Evolutionary conservation across 805 yeast genomes (phyloP).

Genomic region (Candida arabinofermentans): DNA sequence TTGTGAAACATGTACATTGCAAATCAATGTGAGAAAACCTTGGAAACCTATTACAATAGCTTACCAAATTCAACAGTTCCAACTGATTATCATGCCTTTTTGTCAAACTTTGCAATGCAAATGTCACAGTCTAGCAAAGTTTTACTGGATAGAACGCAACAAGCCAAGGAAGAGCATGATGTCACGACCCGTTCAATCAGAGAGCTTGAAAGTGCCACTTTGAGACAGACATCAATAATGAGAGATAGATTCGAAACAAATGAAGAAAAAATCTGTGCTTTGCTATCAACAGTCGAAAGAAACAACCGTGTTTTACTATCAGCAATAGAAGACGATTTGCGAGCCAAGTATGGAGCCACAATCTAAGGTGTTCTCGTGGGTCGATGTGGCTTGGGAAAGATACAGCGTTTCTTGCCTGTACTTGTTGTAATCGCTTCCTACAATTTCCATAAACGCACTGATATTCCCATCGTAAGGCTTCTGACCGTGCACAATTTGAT

Average conservation of each 20-base stretch:
- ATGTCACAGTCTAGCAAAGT: no score
- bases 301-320: background rate
- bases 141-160: background rate
- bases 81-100: background rate
- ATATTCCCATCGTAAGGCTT: background rate
- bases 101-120: no score
- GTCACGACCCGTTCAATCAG: background rate
- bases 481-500: background rate
- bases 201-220: background rate
- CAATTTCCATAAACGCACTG: background rate
- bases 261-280: no score
- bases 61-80: background rate
- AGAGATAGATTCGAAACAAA: background rate
- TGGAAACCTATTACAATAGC: background rate
- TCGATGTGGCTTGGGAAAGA: background rate
- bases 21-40: background rate
- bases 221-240: background rate
- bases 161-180: background rate
- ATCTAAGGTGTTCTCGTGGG: background rate
- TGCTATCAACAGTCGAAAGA: background rate
- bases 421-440: background rate
- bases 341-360: background rate
- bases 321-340: no score
- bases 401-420: background rate
- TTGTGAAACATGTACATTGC: no score